These are phyloP conservation scores for Chimonanthus praecox DNA, from an alignment of 164 flowering plant genomes.

Conservation along the genomic window DNA sequence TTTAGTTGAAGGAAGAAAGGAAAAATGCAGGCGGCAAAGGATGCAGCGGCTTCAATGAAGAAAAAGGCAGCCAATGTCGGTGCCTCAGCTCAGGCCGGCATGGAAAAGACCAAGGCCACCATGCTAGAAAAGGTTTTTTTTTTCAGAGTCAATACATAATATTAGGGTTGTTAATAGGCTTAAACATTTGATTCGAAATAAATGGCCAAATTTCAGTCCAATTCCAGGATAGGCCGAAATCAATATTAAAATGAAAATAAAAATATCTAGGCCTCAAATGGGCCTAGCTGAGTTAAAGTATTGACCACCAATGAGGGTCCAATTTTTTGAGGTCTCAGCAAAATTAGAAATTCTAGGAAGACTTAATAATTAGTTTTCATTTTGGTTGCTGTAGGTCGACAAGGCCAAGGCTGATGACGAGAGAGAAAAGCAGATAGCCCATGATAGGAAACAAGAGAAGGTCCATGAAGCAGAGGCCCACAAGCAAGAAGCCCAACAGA, in stretches of 20 bases:
- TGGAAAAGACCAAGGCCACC: conserved; percentile 50
- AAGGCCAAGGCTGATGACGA: conserved; percentile 38
- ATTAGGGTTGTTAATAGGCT: not conserved
- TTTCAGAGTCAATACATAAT: not conserved
- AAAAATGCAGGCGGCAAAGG: conserved; percentile 22
- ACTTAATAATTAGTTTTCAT: not conserved
- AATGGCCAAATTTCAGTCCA: not conserved
- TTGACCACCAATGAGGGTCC: not conserved
- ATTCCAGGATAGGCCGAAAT: not conserved
- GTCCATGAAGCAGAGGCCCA: conserved; percentile 38
- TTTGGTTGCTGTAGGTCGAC: conserved; percentile 16
- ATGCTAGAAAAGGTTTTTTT: conserved; percentile 38
- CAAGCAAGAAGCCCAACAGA: conserved; percentile 36
- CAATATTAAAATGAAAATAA: no score
- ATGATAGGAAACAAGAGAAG: conserved; percentile 38
- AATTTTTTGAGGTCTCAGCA: not conserved
- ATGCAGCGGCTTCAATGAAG: conserved; percentile 24
- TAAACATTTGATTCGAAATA: not conserved
- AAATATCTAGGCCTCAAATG: not conserved
- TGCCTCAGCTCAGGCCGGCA: conserved; percentile 51
- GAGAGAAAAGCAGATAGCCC: conserved; percentile 48
- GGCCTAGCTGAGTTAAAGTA: no score
- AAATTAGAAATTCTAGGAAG: no score
- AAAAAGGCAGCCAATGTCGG: conserved; percentile 33
- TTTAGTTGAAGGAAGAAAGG: not conserved